phyloP scores from a whole-genome alignment of 1,284 basidiomycete genomes.

The Cerioporus squamosus region DNA sequence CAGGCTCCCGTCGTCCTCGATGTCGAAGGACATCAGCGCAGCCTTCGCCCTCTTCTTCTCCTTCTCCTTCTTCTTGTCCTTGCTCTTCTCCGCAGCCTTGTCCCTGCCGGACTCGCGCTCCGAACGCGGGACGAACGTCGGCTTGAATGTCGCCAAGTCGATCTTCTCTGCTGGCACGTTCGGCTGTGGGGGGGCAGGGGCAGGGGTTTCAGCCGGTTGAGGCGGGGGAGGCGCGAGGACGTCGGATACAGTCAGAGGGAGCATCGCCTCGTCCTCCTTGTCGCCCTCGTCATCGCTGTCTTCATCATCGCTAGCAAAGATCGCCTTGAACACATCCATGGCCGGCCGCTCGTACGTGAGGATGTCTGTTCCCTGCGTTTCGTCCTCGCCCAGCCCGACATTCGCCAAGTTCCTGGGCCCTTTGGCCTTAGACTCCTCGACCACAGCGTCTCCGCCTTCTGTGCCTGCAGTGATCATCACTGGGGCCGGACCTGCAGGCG shows the following conservation, averaged over 20 bases:
- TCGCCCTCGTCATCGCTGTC: conserved; percentile 70
- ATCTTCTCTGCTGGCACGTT: conserved; percentile 41
- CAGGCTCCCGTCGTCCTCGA: conserved; percentile 54
- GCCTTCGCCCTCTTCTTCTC: conserved; percentile 41
- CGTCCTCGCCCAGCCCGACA: conserved; percentile 88
- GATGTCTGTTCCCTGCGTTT: conserved; percentile 84
- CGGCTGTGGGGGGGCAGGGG: conserved; percentile 9
- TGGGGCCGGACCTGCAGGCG: conserved; percentile 18
- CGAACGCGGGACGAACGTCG: conserved; percentile 75
- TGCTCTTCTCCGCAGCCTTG: conserved; percentile 44
- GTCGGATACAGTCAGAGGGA: conserved; percentile 11
- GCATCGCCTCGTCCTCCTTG: conserved; percentile 5
- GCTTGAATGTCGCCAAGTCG: conserved; percentile 73
- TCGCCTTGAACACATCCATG: conserved; percentile 95
- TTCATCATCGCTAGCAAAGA: conserved; percentile 90
- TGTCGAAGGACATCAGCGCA: conserved; percentile 71
- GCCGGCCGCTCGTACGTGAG: conserved; percentile 86
- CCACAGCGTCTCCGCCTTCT: conserved; percentile 4
- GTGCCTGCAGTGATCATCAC: conserved; percentile 27
- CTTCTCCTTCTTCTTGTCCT: conserved; percentile 46
- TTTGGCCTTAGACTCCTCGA: conserved; percentile 19
- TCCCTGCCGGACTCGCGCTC: conserved; percentile 36
- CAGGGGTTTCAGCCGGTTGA: background rate
- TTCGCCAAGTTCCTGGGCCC: conserved; percentile 67
- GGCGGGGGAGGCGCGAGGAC: background rate